These are phyloP conservation scores for Colletotrichum agaves DNA, from an alignment of 2,329 filamentous ascomycete species.

Conservation along the genomic window DNA sequence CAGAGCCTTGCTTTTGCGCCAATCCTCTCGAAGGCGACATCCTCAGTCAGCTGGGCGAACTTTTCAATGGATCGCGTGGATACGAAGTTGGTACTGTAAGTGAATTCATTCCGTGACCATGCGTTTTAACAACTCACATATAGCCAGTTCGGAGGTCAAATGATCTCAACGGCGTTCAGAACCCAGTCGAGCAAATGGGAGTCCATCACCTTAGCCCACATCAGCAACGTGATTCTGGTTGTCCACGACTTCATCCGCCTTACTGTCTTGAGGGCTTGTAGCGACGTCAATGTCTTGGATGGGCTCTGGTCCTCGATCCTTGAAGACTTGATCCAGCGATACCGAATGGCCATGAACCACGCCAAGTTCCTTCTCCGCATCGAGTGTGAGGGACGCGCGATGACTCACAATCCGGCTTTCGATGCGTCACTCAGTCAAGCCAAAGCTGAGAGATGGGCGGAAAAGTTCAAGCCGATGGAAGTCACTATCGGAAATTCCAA, in stretches of 20 bases:
- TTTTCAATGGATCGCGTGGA: conserved; percentile 58
- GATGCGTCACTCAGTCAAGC: conserved; percentile 47
- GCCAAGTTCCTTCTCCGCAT: conserved; percentile 62
- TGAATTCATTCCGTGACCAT: neutral
- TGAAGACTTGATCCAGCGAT: conserved; percentile 57
- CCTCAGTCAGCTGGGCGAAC: conserved; percentile 49
- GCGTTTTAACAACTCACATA: neutral
- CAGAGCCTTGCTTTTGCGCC: conserved; percentile 26
- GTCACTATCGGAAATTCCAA: too few species aligned
- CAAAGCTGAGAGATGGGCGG: neutral
- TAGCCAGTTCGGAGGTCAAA: conserved; percentile 48
- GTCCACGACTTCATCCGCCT: conserved; percentile 63
- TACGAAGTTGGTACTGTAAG: conserved; percentile 64
- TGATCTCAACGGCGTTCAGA: conserved; percentile 60
- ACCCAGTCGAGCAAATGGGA: conserved; percentile 67
- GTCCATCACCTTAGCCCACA: conserved; percentile 56
- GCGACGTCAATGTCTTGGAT: conserved; percentile 53
- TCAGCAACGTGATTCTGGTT: conserved; percentile 60
- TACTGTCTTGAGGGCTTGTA: conserved; percentile 55
- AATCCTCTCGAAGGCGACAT: conserved; percentile 26
- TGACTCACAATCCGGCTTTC: conserved; percentile 66
- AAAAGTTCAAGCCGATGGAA: neutral
- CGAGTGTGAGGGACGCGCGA: conserved; percentile 57
- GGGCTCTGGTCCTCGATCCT: conserved; percentile 54
- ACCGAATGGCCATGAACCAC: conserved; percentile 59